A percentile compares a stretch with the other conserved stretches of the same genome.
These are phyloP conservation scores for Uromyces viciae-fabae DNA, from an alignment of 1,284 basidiomycete species.

Conservation along the genomic window DNA sequence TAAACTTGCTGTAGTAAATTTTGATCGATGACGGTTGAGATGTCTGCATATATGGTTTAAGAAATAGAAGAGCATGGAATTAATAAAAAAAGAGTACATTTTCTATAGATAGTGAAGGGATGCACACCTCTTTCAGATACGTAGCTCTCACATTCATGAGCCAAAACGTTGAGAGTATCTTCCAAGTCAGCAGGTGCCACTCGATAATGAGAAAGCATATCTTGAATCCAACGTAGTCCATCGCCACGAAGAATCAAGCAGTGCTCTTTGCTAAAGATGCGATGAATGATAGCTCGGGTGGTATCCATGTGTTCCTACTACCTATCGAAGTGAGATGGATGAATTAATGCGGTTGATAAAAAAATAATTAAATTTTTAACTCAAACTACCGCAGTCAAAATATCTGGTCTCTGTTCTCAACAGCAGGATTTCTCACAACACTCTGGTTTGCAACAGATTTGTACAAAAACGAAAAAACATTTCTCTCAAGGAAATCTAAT, in stretches of 20 bases:
- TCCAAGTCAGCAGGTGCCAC: conserved; percentile 35
- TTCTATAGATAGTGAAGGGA: background rate
- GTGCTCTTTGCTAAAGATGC: conserved; percentile 38
- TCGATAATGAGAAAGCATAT: conserved; percentile 36
- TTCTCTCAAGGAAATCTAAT: too few relatives aligned
- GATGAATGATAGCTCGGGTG: conserved; percentile 33
- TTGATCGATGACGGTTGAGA: conserved; percentile 33
- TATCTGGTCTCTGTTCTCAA: too few relatives aligned
- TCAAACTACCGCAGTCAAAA: too few relatives aligned
- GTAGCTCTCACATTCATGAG: conserved; percentile 26
- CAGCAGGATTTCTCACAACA: too few relatives aligned
- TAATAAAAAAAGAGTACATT: background rate
- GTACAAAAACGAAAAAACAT: too few relatives aligned
- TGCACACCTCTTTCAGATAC: conserved; percentile 8
- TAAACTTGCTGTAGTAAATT: conserved; percentile 31
- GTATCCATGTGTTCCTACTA: too few relatives aligned
- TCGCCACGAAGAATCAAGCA: conserved; percentile 36
- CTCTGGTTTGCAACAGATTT: too few relatives aligned
- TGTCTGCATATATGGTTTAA: background rate
- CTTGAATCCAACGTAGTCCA: conserved; percentile 40
- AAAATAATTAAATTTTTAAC: too few relatives aligned
- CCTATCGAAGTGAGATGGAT: too few relatives aligned
- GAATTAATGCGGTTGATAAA: too few relatives aligned
- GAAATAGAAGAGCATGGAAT: background rate
- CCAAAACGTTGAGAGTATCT: conserved; percentile 40